phyloP scores from a whole-genome alignment of 768 basidiomycete genomes.

The Tylopilus felleus region DNA sequence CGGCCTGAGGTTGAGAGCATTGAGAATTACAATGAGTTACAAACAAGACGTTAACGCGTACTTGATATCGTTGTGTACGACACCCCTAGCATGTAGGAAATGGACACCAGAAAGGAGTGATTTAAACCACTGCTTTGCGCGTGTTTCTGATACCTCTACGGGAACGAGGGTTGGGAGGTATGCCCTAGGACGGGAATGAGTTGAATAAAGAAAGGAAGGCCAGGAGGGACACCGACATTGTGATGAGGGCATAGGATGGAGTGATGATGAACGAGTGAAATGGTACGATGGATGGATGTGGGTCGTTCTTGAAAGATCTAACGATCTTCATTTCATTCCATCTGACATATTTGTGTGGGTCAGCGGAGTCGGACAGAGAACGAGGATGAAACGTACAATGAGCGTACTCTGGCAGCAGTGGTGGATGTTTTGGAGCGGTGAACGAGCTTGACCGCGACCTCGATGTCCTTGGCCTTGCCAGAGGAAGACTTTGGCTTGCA shows the following conservation, averaged over 20 bases:
- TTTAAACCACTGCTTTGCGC: slow-evolving; percentile 79
- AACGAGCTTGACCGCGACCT: slow-evolving; percentile 91
- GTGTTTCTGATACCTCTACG: slow-evolving; percentile 78
- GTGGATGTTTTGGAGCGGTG: slow-evolving; percentile 78
- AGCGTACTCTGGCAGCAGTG: slow-evolving; percentile 84
- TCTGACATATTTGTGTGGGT: slow-evolving; percentile 36
- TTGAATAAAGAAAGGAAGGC: not conserved
- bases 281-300: slow-evolving; percentile 88
- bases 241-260: slow-evolving; percentile 84
- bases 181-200: slow-evolving; percentile 51
- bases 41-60: slow-evolving; percentile 36
- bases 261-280: slow-evolving; percentile 95
- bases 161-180: slow-evolving; percentile 84
- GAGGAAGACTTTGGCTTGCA: slow-evolving; percentile 56
- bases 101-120: slow-evolving; percentile 79
- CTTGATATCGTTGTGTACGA: slow-evolving; percentile 96
- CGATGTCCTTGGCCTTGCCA: slow-evolving; percentile 42
- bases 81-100: slow-evolving; percentile 78
- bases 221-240: slow-evolving; percentile 61
- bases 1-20: slow-evolving; percentile 47
- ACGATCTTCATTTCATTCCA: slow-evolving; percentile 99
- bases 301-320: slow-evolving; percentile 74
- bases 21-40: not conserved
- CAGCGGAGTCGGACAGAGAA: not conserved
- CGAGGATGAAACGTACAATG: slow-evolving; percentile 54